Evolutionary conservation across 225 moss, liverwort and hornwort species (phyloP), one percentile per base, ranked within the genome.

Genomic region (Polytrichum commune): DNA sequence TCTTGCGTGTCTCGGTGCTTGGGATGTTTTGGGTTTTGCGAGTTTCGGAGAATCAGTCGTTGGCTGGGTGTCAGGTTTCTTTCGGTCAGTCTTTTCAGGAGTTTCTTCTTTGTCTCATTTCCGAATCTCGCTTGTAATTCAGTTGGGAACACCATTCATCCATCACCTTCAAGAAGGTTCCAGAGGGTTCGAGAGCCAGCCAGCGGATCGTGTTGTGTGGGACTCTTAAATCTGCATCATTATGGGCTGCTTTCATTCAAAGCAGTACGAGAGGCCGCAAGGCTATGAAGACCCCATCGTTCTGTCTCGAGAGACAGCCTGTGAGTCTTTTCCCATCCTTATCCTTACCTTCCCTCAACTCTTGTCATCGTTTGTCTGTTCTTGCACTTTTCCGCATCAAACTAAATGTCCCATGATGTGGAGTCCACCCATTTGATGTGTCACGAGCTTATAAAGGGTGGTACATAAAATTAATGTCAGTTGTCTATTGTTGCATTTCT

Each of bases 191-290:
- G 66, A 19, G 27, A 25, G 29, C 58, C 25, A 5, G n/a, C n/a
- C 64, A 64, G 16, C 61, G 70, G 72, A 67, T 54, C 27, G 53
- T 68, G 68, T 55, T 24, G 58, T 46, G 46, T 46, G 23, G 46
- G 23, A 72, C 64, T 32, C 61, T 23, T 18, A 16, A 13, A 63
- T 63, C 62, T 22, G 2, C n/a, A 24, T 74, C 25, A 58, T 74
- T 55, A 96, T 96, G 96, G 96, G 96, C 76, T 96, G 96, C 71
- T 90, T 93, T 35, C 54, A 79, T 38, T 93, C 96, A 23, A 96
- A 87, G 76, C 75, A 67, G 61, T 19, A 7, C 27, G 74, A 20
- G 35, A 76, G 77, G 85, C 92, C 90, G 13, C 89, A 76, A 46
- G 93, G 92, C 66, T 92, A 90, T 64, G 96, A 96, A 73, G 90